Conservation (phyloP, 306 rosid genomes). For the Lupinus albus region DNA sequence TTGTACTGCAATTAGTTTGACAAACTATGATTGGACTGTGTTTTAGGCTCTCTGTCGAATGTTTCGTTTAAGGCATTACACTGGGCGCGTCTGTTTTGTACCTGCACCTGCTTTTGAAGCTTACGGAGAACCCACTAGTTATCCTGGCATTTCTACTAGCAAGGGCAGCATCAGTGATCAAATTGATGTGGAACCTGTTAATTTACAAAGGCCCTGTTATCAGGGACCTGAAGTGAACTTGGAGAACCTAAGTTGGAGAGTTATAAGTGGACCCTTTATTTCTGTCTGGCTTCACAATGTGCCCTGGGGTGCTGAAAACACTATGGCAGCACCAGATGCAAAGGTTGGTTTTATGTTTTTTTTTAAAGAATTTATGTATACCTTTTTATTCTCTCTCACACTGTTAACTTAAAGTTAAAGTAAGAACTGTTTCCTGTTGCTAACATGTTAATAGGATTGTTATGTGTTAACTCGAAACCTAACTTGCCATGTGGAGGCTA, state of each 20-base stretch:
- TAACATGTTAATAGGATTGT: background rate
- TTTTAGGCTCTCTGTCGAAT: slow-evolving; percentile 70
- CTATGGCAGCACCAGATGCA: slow-evolving; percentile 81
- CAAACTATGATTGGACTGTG: slow-evolving; percentile 13
- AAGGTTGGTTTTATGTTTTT: slow-evolving; percentile 51
- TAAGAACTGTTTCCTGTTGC: background rate
- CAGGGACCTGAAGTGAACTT: slow-evolving; percentile 55
- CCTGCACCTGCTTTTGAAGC: slow-evolving; percentile 79
- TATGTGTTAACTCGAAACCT: background rate
- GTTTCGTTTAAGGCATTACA: slow-evolving; percentile 60
- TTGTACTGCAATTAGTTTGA: background rate
- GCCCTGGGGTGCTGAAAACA: slow-evolving; percentile 71
- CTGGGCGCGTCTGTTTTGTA: slow-evolving; percentile 65
- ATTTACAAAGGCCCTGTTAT: slow-evolving; percentile 44
- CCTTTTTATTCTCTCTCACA: background rate
- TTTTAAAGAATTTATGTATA: background rate
- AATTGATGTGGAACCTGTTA: slow-evolving; percentile 46
- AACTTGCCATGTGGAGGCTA: background rate
- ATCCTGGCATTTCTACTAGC: slow-evolving; percentile 42
- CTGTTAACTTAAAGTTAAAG: background rate
- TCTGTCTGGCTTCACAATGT: slow-evolving; percentile 86
- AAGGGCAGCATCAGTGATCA: slow-evolving; percentile 24
- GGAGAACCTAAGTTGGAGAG: slow-evolving; percentile 68
- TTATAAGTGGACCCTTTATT: slow-evolving; percentile 66
- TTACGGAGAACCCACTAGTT: slow-evolving; percentile 58